Evolutionary conservation across 257 asterid genomes (phyloP).

Genomic region (Solanum okadae): DNA sequence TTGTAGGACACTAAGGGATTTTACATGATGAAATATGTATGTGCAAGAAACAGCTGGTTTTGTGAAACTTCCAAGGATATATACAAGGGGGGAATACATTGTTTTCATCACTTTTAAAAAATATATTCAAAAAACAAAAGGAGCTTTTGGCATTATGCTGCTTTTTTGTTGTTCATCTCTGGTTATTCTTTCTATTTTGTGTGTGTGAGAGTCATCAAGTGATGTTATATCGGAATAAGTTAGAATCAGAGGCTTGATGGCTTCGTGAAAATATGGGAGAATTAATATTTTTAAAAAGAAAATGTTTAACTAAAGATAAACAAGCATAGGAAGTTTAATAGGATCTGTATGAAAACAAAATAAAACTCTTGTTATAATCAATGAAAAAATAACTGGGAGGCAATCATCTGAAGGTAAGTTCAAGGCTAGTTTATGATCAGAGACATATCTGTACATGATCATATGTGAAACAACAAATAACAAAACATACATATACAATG

Average conservation of each 20-base stretch:
- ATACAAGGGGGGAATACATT: background rate
- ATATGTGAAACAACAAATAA: background rate
- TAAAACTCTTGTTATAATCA: background rate
- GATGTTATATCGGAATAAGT: background rate
- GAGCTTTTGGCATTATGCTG: background rate
- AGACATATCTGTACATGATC: background rate
- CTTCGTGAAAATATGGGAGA: background rate
- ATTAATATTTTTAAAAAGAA: background rate
- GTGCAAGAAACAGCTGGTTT: conserved; percentile 42
- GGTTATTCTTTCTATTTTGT: background rate
- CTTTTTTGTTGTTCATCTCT: background rate
- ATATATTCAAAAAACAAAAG: background rate
- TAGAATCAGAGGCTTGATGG: background rate
- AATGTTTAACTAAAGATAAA: background rate
- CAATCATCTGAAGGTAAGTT: background rate
- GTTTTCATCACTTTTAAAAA: conserved; percentile 15
- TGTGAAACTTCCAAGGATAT: conserved; percentile 57
- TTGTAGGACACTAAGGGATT: background rate
- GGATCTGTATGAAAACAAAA: background rate
- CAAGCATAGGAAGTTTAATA: background rate
- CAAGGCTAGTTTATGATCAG: background rate
- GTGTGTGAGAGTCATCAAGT: background rate
- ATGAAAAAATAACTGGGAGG: background rate
- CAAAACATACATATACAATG: background rate
- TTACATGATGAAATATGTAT: background rate